Conservation (phyloP, 495 filamentous ascomycete species). For the Aspergillus ellipticus region DNA sequence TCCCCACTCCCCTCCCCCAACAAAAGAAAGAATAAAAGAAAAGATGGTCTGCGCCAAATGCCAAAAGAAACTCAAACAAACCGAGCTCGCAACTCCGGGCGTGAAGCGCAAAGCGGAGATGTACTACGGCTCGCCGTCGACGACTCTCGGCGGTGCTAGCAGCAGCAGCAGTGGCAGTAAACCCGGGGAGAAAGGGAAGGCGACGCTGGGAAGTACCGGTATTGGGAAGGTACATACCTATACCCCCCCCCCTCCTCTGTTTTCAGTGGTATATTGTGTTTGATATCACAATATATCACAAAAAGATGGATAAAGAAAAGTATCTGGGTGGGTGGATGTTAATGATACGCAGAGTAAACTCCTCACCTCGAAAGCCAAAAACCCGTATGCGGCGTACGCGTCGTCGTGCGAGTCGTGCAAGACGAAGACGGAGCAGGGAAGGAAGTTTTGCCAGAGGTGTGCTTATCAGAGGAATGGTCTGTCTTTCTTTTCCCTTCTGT, state of each 20-base stretch:
- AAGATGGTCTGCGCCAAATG: conserved; percentile 71
- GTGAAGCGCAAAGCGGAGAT: conserved; percentile 71
- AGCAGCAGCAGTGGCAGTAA: not conserved
- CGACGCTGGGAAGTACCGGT: conserved; percentile 36
- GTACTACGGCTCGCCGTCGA: conserved; percentile 64
- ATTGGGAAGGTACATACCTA: conserved; percentile 29
- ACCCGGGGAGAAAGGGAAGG: conserved; percentile 45
- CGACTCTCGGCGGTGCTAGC: conserved; percentile 53
- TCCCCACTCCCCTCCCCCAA: not conserved
- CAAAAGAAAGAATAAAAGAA: conserved; percentile 13
- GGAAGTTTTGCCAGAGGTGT: conserved; percentile 61
- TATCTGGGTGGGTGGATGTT: not conserved
- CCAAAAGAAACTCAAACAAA: conserved; percentile 56
- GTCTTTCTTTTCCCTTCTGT: conserved; percentile 16
- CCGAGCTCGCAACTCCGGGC: conserved; percentile 62
- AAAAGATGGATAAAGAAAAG: no score
- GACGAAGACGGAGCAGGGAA: conserved; percentile 61
- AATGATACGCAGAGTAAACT: conserved; percentile 54
- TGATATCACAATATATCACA: no score
- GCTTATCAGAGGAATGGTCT: conserved; percentile 62
- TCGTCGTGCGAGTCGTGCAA: conserved; percentile 60
- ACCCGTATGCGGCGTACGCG: conserved; percentile 66
- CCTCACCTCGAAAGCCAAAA: conserved; percentile 62
- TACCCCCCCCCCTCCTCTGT: no score
- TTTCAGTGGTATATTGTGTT: no score